Evolutionary conservation across 169 alveolate genomes (phyloP), one percentile per base, ranked within the genome.

Genomic region (Plasmodium gonderi): DNA sequence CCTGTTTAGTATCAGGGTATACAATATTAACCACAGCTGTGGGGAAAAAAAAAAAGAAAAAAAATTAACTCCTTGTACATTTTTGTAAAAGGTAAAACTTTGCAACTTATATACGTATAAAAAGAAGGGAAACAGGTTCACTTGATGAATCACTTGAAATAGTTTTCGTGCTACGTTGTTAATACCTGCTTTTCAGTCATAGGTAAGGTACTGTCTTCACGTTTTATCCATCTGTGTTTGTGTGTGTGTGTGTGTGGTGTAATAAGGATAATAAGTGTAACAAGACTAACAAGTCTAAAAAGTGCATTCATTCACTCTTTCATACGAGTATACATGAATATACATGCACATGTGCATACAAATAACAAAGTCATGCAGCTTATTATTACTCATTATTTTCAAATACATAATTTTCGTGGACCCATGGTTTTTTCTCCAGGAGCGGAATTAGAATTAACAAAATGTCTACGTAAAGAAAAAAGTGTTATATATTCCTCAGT

Each of bases 371-470:
- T 29, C 12, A 4, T 12, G 14, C 9, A 23, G 1, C 12, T 17
- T 45, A 65, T 75, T 11, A 45, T 74, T 85, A 85, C 92, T 85
- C 92, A 85, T 85, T 85, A 1, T 77, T 64, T 51, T 85, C 92
- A 75, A 85, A 85, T 23, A 85, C 49, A 40, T 85, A 85, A 17
- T 85, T 44, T 20, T 49, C 79, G 14, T 85, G 79, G 12, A 12
- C 78, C 92, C 92, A 85, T n/a, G 92, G 92, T 38, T 65, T 85
- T 44, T 74, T 85, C 79, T 85, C 92, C 40, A 85, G 40, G 67
- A 85, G 92, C 1, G 83, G 92, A 54, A 85, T 54, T 85, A 85
- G 31, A 49, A 85, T 85, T 72, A 85, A 45, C 47, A 85, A 54
- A 72, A 85, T 74, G 40, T 85, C 92, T 85, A 31, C 64, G 67